Evolutionary conservation across 805 yeast species (phyloP), one percentile per base, ranked within the genome.

Genomic region (Komagataella populi): DNA sequence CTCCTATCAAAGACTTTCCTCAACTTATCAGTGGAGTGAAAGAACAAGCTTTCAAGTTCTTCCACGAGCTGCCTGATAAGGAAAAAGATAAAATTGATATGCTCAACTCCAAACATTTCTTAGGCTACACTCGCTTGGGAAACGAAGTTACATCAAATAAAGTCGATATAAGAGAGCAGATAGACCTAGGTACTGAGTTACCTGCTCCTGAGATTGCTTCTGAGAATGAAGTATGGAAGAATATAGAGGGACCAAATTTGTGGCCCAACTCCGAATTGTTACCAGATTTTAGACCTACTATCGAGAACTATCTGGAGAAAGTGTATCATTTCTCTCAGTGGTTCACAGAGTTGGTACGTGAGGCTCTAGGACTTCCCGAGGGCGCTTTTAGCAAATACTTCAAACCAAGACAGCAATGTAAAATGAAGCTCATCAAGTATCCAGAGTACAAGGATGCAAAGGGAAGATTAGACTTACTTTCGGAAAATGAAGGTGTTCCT

Each of bases 111-210:
- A 79, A 80, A 5, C 83, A 80, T 56, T 80, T 81, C 56, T 70
- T 73, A 57, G 86, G 82, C 4, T 81, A 73, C 66, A 73, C 79
- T 30, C 64, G 71, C 44, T 64, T 80, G 22, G 84, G 81, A 6
- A 76, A 78, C 53, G 84, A 80, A 57, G 72, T 76, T 50, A 79
- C 84, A 0, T 78, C 79, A 10, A 65, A 66, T 20, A 65, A 66
- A 23, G 69, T 75, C 3, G 86, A 80, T 58, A 72, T 80, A 72
- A 65, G 84, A 52, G 86, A 80, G 57, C 85, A 81, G 62, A 73
- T 75, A 53, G 85, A 80, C 58, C 65, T 80, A 52, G 84, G 78
- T 4, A 76, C 81, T 5, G 78, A 73, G 53, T 61, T 74, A 39
- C 70, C 74, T 3, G 69, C 71, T 8, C 78, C 78, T 0, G 54